A percentile compares a stretch with the other conserved stretches of the same genome.
phyloP scores from a whole-genome alignment of 139 green algal genomes.

The Volvox reticuliferus region DNA sequence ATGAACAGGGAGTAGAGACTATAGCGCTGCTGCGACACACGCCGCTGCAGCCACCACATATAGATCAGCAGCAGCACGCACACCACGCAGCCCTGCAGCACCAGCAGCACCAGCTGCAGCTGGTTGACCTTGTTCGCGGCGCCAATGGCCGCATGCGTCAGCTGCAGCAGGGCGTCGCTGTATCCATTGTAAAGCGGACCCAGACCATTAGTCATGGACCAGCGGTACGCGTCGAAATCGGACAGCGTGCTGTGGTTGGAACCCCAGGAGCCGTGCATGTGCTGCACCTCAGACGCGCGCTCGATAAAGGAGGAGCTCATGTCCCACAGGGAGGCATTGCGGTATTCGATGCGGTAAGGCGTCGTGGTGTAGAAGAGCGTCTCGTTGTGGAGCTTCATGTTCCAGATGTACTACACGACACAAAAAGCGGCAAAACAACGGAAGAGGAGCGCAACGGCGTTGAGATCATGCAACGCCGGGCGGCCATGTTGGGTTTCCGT shows the following conservation, averaged over 20 bases:
- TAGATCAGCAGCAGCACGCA: slow-evolving; percentile 27
- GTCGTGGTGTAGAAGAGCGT: slow-evolving; percentile 23
- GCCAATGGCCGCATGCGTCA: not conserved
- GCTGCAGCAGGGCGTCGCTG: slow-evolving; percentile 26
- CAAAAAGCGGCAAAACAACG: too few relatives aligned
- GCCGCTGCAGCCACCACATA: slow-evolving; percentile 49
- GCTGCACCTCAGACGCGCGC: slow-evolving; percentile 25
- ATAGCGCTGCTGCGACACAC: slow-evolving; percentile 46
- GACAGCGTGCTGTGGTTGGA: not conserved
- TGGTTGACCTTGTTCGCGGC: not conserved
- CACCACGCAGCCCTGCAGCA: slow-evolving; percentile 32
- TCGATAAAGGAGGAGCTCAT: slow-evolving; percentile 13
- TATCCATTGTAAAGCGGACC: not conserved
- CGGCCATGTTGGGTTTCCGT: too few relatives aligned
- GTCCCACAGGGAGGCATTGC: slow-evolving; percentile 26
- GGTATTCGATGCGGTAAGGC: slow-evolving; percentile 1
- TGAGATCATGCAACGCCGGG: too few relatives aligned
- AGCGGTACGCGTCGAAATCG: slow-evolving; percentile 27
- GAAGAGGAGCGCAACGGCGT: too few relatives aligned
- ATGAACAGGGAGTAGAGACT: slow-evolving; percentile 39
- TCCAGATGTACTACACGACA: slow-evolving; percentile 35
- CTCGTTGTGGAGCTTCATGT: slow-evolving; percentile 27
- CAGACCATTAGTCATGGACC: slow-evolving; percentile 33
- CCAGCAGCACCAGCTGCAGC: slow-evolving; percentile 35
- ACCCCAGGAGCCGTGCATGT: slow-evolving; percentile 23